Conservation (phyloP, 441 rosid species). For the Erodium texanum region DNA sequence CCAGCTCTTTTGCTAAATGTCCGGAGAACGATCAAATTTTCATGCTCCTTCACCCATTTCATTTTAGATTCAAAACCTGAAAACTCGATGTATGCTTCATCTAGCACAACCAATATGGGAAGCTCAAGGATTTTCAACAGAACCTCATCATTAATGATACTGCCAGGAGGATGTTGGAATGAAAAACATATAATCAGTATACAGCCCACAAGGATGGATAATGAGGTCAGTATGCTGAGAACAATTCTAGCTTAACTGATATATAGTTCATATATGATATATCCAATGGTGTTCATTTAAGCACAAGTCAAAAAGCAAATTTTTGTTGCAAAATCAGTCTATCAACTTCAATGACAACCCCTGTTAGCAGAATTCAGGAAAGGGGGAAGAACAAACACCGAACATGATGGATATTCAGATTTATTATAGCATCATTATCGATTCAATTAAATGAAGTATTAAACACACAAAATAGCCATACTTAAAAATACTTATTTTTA, state of each 20-base stretch:
- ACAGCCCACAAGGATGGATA: not conserved
- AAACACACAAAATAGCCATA: not conserved
- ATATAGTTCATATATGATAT: no score
- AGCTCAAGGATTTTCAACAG: conserved; percentile 67
- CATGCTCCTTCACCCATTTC: conserved; percentile 91
- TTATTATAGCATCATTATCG: not conserved
- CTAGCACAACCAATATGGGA: conserved; percentile 83
- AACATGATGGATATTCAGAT: not conserved
- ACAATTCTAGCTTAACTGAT: not conserved
- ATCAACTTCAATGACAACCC: not conserved
- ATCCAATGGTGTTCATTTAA: not conserved
- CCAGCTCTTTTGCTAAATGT: conserved; percentile 99
- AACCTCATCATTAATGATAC: conserved; percentile 71
- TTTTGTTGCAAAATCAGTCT: not conserved
- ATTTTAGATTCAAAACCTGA: conserved; percentile 72
- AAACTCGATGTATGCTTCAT: conserved; percentile 93
- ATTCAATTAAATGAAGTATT: not conserved
- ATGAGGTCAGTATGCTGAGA: not conserved
- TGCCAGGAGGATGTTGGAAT: conserved; percentile 17
- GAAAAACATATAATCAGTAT: not conserved
- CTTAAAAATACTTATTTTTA: not conserved
- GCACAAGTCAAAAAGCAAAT: not conserved
- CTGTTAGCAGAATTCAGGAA: not conserved
- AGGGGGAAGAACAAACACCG: not conserved
- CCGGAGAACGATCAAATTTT: conserved; percentile 77